Evolutionary conservation across 2,329 filamentous ascomycete species (phyloP).

Genomic region (Stagonosporopsis chrysanthemi): DNA sequence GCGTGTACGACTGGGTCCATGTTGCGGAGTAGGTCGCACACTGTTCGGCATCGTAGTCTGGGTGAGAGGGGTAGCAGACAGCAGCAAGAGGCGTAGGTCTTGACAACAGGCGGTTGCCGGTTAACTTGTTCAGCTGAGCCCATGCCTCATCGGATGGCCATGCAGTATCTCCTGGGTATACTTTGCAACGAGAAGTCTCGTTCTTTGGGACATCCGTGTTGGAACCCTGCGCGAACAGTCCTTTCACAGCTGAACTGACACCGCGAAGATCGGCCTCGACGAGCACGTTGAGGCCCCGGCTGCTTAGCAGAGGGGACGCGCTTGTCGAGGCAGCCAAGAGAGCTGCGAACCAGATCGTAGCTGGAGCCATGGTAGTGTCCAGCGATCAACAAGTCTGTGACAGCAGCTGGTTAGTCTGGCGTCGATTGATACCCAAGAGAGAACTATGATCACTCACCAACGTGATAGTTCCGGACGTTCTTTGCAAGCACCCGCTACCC

Average conservation of each 20-base stretch:
- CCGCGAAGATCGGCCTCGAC: slow-evolving; percentile 32
- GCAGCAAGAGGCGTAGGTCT: slow-evolving; percentile 41
- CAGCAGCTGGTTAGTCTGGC: slow-evolving; percentile 1
- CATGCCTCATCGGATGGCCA: slow-evolving; percentile 61
- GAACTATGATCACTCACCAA: slow-evolving; percentile 10
- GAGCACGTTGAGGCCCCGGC: slow-evolving; percentile 14
- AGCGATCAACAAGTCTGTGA: slow-evolving; percentile 10
- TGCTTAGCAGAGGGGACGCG: slow-evolving; percentile 31
- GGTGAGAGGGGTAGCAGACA: slow-evolving; percentile 42
- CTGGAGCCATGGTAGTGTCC: slow-evolving; percentile 23
- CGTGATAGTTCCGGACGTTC: slow-evolving; percentile 4
- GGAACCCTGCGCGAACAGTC: slow-evolving; percentile 31
- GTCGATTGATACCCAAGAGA: slow-evolving; percentile 3
- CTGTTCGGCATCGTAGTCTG: slow-evolving; percentile 39
- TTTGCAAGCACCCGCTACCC: slow-evolving; percentile 17
- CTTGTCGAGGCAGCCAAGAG: slow-evolving; percentile 32
- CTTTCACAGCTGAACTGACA: slow-evolving; percentile 27
- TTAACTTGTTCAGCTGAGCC: slow-evolving; percentile 54
- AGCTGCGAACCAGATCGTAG: slow-evolving; percentile 32
- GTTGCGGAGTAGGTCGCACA: slow-evolving; percentile 40
- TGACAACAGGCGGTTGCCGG: slow-evolving; percentile 37
- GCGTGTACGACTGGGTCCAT: slow-evolving; percentile 45
- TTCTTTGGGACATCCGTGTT: slow-evolving; percentile 19
- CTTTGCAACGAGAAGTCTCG: slow-evolving; percentile 54
- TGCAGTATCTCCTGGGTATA: slow-evolving; percentile 53